Base-by-base conservation (phyloP, 1,284 basidiomycete genomes). In the Rhodotorula sp. region DNA sequence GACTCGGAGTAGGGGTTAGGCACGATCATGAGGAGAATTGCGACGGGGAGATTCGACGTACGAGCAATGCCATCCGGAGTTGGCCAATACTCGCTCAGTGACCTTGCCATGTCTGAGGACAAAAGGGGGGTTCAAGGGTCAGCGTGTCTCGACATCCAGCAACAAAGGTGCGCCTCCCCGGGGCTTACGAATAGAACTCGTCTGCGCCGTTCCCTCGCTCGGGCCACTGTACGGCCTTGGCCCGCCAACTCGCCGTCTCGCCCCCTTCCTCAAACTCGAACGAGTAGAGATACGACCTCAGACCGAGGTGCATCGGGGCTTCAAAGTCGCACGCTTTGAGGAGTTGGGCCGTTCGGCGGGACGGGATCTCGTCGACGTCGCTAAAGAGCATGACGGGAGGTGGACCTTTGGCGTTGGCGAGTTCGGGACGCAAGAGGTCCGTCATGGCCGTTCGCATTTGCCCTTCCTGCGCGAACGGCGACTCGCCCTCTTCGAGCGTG, bases 311-410 rank as follows among this genome's bases (percentile, higher is more conserved):
- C 23, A 90, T 81, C 6, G 85, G 82, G 26, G 79, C 72, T 4
- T 85, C 85, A 73, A 86, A 86, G 60, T 85, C 83, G 79, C 89
- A 90, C n/a, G 82, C 78, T 69, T 84, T 84, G 56, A 90, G 82
- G 1, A 90, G 83, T 28, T 81, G 76, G 15, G 89, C 79, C 21
- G 89, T 87, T 69, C 86, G 83, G 23, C 81, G 78, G 0, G 86
- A 84, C 6, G 88, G 86, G 63, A 90, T 84, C 80, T 90, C 89
- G 79, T 90, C 89, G 21, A 89, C 82, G 78, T 91, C 89, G 14
- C 86, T 85, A 84, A 88, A 87, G 69, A 78, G 23, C 56, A 90
- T 79, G 47, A 90, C 84, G 47, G 90, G 81, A 19, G 81, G 79
- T 18, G 85, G 84, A 85, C 86, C 86, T n/a, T 26, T 5, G 10